Evolutionary conservation across 306 rosid genomes (phyloP).

Genomic region (Lupinus albus): DNA sequence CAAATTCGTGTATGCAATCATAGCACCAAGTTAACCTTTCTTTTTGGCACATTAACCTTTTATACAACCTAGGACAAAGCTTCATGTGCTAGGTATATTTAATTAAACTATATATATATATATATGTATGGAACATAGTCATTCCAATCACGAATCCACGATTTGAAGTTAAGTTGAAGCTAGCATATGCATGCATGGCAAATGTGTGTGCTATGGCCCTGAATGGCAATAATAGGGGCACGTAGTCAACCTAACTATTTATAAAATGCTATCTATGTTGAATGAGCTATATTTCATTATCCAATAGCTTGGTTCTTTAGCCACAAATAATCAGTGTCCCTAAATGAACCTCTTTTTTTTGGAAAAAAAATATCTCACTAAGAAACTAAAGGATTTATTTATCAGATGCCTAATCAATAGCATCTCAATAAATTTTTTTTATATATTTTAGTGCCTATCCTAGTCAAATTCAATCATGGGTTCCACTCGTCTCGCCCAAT

Average conservation of each 20-base stretch:
- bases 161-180: constrained; percentile 16
- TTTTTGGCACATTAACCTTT: constrained; percentile 23
- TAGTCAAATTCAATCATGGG: constrained; percentile 16
- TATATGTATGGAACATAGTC: not conserved
- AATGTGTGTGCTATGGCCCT: constrained; percentile 20
- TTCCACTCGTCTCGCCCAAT: not conserved
- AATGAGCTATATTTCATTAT: constrained; percentile 23
- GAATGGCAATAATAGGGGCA: constrained; percentile 41
- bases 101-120: not conserved
- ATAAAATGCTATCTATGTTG: constrained; percentile 33
- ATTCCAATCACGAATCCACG: constrained; percentile 3
- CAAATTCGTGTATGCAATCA: constrained; percentile 38
- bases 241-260: constrained; percentile 40
- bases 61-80: constrained; percentile 4
- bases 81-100: not conserved
- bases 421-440: too few species aligned
- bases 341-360: not conserved
- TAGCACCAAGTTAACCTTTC: constrained; percentile 32
- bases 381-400: too few species aligned
- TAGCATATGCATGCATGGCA: constrained; percentile 35
- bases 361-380: too few species aligned
- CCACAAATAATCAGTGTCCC: constrained; percentile 21
- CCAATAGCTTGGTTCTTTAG: not conserved
- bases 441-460: constrained; percentile 13
- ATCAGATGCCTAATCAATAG: too few species aligned